phyloP scores from a whole-genome alignment of 495 filamentous ascomycete genomes.

The Penicillium angulare region DNA sequence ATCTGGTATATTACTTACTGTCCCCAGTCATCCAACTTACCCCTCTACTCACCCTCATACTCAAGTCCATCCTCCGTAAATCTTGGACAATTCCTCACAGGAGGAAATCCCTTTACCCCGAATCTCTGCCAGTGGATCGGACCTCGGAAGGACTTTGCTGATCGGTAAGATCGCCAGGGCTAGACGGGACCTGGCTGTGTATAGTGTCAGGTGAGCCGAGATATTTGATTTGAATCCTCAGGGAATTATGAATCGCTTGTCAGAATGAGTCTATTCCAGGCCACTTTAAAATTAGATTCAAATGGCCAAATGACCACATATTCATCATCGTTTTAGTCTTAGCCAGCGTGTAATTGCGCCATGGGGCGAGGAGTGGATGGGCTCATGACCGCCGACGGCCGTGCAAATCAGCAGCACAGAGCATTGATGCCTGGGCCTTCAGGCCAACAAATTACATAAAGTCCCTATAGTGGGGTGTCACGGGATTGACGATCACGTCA shows the following conservation, averaged over 20 bases:
- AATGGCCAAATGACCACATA: not conserved
- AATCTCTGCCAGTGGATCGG: not conserved
- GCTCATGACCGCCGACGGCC: not conserved
- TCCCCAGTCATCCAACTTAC: not conserved
- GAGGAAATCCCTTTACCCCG: not conserved
- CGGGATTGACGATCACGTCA: constrained; percentile 1
- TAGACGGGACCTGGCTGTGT: not conserved
- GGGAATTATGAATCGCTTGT: too few species aligned
- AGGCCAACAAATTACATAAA: constrained; percentile 2
- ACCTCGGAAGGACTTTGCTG: constrained; percentile 4
- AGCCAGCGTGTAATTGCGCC: not conserved
- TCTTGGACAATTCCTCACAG: not conserved
- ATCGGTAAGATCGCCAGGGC: constrained; percentile 3
- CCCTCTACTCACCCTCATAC: too few species aligned
- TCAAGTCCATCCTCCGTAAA: not conserved
- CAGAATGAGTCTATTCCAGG: not conserved
- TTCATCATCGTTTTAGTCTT: not conserved
- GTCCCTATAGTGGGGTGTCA: not conserved
- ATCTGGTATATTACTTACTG: too few species aligned
- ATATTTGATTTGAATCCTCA: not conserved
- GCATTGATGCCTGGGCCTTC: not conserved
- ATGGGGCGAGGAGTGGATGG: not conserved
- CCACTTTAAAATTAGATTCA: not conserved
- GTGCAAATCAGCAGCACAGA: not conserved
- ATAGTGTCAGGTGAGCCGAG: not conserved